These are phyloP conservation scores for Leavenworthia alabamica DNA, from an alignment of 345 rosid species.

Conservation along the genomic window DNA sequence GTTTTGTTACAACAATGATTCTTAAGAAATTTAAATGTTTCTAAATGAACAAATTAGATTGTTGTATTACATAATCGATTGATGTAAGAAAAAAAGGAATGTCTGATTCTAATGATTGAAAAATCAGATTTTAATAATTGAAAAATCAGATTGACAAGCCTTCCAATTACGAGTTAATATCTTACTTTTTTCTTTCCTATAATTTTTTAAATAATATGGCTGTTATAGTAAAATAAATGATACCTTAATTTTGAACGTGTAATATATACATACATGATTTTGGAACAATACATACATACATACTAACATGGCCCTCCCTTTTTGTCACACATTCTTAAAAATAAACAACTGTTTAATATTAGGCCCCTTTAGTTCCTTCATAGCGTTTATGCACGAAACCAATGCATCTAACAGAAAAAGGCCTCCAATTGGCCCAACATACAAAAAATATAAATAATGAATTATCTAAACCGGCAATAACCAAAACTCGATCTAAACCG, in stretches of 20 bases:
- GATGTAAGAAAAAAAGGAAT: not conserved
- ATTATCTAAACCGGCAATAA: conserved; percentile 21
- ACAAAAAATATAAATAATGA: conserved; percentile 19
- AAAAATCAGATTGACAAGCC: too few species aligned
- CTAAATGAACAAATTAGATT: not conserved
- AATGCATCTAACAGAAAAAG: not conserved
- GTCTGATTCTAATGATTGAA: not conserved
- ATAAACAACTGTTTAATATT: not conserved
- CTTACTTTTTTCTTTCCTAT: too few species aligned
- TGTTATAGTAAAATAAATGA: too few species aligned
- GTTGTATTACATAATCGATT: not conserved
- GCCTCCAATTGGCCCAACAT: conserved; percentile 6
- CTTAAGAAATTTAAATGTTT: not conserved
- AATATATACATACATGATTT: too few species aligned
- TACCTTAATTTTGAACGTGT: too few species aligned
- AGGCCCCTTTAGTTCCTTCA: not conserved
- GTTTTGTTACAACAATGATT: not conserved
- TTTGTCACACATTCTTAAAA: not conserved
- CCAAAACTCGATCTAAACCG: conserved; percentile 15
- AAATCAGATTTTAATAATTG: too few species aligned
- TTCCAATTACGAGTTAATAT: too few species aligned
- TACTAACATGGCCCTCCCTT: not conserved
- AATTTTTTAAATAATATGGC: too few species aligned
- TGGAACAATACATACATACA: not conserved
- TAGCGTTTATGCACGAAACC: conserved; percentile 9